These are phyloP conservation scores for Saturnispora quitensis DNA, from an alignment of 805 yeast genomes.

Conservation along the genomic window DNA sequence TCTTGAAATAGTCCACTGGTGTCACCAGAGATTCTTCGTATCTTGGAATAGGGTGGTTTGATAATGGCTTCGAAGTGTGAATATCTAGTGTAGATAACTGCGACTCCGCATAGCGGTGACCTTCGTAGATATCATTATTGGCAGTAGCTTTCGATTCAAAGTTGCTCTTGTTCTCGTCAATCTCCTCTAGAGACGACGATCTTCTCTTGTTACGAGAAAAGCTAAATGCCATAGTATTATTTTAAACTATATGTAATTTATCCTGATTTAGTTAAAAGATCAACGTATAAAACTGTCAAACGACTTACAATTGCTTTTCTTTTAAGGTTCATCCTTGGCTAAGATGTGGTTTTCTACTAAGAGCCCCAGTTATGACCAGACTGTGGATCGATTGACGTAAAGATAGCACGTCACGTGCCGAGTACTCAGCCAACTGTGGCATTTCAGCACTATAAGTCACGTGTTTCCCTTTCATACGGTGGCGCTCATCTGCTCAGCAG, in stretches of 20 bases:
- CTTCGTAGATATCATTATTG: neutral
- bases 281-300: neutral
- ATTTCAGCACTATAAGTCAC: neutral
- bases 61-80: neutral
- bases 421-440: neutral
- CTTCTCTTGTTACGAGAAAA: neutral
- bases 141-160: neutral
- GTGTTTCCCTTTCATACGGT: neutral
- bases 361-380: neutral
- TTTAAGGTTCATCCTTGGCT: neutral
- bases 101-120: neutral
- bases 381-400: neutral
- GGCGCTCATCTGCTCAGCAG: conserved; percentile 2
- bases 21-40: conserved; percentile 22
- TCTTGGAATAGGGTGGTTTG: neutral
- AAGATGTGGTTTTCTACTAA: neutral
- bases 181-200: neutral
- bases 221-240: neutral
- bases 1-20: conserved; percentile 21
- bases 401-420: neutral
- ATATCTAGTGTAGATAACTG: neutral
- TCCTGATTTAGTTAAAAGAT: neutral
- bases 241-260: neutral
- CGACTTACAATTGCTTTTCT: neutral
- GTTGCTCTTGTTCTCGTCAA: neutral